These are phyloP conservation scores for Teratosphaeria epicoccoides DNA, from an alignment of 2,329 filamentous ascomycete genomes.

Conservation along the genomic window DNA sequence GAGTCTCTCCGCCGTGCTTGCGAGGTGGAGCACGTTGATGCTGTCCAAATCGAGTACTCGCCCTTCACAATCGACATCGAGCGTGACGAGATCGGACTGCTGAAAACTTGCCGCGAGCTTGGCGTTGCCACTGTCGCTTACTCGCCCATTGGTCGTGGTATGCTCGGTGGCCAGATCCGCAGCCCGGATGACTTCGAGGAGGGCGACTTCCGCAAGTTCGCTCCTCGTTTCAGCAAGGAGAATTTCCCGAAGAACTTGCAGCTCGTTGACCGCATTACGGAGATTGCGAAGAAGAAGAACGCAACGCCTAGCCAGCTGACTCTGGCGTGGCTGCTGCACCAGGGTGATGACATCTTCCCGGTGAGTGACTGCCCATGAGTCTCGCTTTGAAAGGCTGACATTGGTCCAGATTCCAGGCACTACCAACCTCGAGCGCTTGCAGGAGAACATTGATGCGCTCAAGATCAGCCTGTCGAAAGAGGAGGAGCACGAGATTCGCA, in stretches of 20 bases:
- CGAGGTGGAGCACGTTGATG: conserved; percentile 41
- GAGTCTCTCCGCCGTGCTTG: conserved; percentile 41
- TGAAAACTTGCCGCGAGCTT: conserved; percentile 48
- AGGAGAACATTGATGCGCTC: conserved; percentile 34
- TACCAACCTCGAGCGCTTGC: conserved; percentile 35
- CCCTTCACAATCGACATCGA: conserved; percentile 51
- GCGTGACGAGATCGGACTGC: conserved; percentile 36
- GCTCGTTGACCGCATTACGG: conserved; percentile 41
- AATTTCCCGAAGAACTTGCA: conserved; percentile 48
- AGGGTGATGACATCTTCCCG: conserved; percentile 48
- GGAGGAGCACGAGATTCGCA: conserved; percentile 28
- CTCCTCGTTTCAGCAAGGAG: conserved; percentile 42
- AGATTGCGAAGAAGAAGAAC: conserved; percentile 44
- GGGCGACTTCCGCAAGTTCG: conserved; percentile 36
- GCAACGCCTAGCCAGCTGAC: conserved; percentile 48
- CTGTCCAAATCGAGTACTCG: conserved; percentile 42
- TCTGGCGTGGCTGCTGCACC: conserved; percentile 52
- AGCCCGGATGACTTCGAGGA: conserved; percentile 38
- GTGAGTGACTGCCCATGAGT: conserved; percentile 26
- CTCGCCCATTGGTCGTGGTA: conserved; percentile 47
- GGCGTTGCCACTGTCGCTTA: conserved; percentile 49
- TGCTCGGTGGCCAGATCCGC: conserved; percentile 43
- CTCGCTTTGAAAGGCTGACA: conserved; percentile 1
- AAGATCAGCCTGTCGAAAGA: conserved; percentile 27
- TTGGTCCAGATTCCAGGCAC: conserved; percentile 37